Evolutionary conservation across 2,329 filamentous ascomycete genomes (phyloP).

Genomic region (Remersonia thermophila): DNA sequence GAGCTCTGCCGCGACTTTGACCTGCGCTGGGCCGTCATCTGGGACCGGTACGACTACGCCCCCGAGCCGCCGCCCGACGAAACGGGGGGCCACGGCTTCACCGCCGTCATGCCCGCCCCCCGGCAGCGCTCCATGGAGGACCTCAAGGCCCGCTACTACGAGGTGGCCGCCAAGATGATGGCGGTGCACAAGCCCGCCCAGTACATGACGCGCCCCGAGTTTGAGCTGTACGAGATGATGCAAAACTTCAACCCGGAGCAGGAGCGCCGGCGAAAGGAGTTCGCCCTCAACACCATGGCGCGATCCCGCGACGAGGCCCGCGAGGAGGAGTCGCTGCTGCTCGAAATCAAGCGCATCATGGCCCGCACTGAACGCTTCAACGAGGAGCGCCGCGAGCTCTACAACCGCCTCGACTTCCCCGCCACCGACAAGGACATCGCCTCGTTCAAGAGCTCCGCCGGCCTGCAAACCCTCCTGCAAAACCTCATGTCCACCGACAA

Average conservation of each 20-base stretch:
- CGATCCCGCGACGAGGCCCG: slow-evolving; percentile 77
- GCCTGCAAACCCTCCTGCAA: slow-evolving; percentile 67
- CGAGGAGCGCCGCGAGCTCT: slow-evolving; percentile 77
- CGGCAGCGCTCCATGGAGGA: slow-evolving; percentile 68
- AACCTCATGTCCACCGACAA: slow-evolving; percentile 76
- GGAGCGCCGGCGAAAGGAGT: slow-evolving; percentile 71
- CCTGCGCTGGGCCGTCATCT: slow-evolving; percentile 80
- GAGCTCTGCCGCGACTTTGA: slow-evolving; percentile 64
- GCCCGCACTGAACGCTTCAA: slow-evolving; percentile 76
- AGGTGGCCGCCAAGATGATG: slow-evolving; percentile 72
- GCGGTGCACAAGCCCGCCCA: slow-evolving; percentile 65
- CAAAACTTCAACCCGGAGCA: slow-evolving; percentile 71
- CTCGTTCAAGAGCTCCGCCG: slow-evolving; percentile 69
- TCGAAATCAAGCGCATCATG: slow-evolving; percentile 86
- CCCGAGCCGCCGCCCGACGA: slow-evolving; percentile 34
- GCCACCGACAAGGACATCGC: slow-evolving; percentile 55
- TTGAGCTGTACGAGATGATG: slow-evolving; percentile 72
- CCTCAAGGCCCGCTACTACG: slow-evolving; percentile 83
- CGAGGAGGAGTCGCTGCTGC: slow-evolving; percentile 79
- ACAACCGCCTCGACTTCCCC: slow-evolving; percentile 75
- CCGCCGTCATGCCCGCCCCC: slow-evolving; percentile 40
- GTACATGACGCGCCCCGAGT: slow-evolving; percentile 80
- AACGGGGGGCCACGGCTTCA: slow-evolving; percentile 32
- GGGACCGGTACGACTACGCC: slow-evolving; percentile 77
- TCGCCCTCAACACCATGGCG: slow-evolving; percentile 67